Percentiles rank a stretch among this genome's conserved stretches.
These are phyloP conservation scores for Russula griseocarnosa DNA, from an alignment of 768 basidiomycete species.

Conservation along the genomic window DNA sequence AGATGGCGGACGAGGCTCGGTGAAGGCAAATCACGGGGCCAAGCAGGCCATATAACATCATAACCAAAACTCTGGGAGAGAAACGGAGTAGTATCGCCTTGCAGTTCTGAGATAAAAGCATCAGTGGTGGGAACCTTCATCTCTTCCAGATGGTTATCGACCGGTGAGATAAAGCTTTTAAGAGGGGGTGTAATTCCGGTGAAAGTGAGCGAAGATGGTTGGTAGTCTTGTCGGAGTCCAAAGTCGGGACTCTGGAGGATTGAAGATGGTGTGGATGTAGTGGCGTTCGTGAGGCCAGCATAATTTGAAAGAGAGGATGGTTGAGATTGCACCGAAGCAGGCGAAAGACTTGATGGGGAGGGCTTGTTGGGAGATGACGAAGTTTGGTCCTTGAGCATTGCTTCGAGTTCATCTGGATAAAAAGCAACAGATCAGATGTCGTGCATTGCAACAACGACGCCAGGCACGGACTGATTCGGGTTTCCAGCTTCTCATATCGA, in stretches of 20 bases:
- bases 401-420: conserved; percentile 61
- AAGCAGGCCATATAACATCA: conserved; percentile 33
- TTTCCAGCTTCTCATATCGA: conserved; percentile 61
- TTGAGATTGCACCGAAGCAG: conserved; percentile 8
- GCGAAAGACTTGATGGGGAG: conserved; percentile 10
- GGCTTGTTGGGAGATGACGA: neutral
- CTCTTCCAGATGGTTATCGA: conserved; percentile 4
- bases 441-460: neutral
- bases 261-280: neutral
- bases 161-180: conserved; percentile 3
- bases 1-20: conserved; percentile 61
- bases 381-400: conserved; percentile 44
- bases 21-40: conserved; percentile 62
- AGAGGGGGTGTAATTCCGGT: neutral
- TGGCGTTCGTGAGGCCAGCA: conserved; percentile 4
- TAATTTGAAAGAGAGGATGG: conserved; percentile 9
- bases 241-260: conserved; percentile 6
- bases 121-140: neutral
- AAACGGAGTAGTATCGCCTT: neutral
- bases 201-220: conserved; percentile 1
- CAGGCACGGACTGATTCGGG: conserved; percentile 54
- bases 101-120: neutral
- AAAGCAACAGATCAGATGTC: neutral
- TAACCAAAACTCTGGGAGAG: conserved; percentile 8
- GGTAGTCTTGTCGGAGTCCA: conserved; percentile 9